These are phyloP conservation scores for Amaranthus hypochondriacus DNA, from an alignment of 148 eudicot species.

Conservation along the genomic window DNA sequence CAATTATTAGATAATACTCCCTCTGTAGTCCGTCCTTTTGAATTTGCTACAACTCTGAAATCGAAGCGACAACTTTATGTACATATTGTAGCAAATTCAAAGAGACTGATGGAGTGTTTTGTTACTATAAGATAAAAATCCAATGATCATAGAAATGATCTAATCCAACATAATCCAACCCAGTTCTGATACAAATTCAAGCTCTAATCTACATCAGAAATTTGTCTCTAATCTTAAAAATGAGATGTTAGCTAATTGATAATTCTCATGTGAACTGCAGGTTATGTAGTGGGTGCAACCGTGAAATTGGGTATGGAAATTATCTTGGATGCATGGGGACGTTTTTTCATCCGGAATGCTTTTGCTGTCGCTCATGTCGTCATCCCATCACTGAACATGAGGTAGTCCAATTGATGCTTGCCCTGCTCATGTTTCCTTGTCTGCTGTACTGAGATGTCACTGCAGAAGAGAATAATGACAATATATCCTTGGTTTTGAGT, in stretches of 20 bases:
- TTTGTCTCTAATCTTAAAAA: conserved; percentile 2
- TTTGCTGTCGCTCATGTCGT: conserved; percentile 74
- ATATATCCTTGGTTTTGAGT: neutral
- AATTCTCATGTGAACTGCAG: conserved; percentile 37
- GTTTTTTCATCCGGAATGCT: conserved; percentile 86
- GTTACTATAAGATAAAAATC: no score
- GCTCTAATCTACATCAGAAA: no score
- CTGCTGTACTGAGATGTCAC: neutral
- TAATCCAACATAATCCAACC: no score
- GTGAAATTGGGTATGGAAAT: conserved; percentile 73
- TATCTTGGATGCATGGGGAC: conserved; percentile 95
- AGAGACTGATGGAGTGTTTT: no score
- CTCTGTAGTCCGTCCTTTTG: no score
- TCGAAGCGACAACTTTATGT: no score
- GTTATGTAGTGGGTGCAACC: conserved; percentile 78
- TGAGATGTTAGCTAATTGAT: neutral
- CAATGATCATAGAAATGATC: no score
- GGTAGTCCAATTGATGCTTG: conserved; percentile 36
- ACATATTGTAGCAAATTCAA: no score
- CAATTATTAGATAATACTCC: no score
- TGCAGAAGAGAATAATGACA: neutral
- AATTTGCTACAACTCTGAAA: no score
- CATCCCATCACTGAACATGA: conserved; percentile 83
- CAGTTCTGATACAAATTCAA: no score
- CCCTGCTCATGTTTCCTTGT: neutral